phyloP scores from a whole-genome alignment of 495 filamentous ascomycete species.

The Pseudomonodictys pantanalensis region DNA sequence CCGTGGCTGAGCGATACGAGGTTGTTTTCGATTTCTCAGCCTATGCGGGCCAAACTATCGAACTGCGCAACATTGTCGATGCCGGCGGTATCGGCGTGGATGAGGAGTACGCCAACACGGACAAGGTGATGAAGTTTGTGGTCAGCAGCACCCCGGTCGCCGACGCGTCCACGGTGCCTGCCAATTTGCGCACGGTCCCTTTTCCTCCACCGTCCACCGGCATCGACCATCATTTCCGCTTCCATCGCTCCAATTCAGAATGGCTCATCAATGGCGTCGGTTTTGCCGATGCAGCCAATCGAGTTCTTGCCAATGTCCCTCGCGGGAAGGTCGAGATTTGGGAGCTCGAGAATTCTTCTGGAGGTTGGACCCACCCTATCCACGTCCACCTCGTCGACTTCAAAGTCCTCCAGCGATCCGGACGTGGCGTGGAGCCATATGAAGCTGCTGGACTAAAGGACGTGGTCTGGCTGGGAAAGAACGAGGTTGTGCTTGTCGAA shows the following conservation, averaged over 20 bases:
- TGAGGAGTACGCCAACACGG: constrained; percentile 47
- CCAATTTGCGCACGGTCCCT: constrained; percentile 34
- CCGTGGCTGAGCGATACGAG: constrained; percentile 56
- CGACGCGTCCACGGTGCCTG: constrained; percentile 41
- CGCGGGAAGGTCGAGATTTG: constrained; percentile 53
- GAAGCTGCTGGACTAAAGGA: constrained; percentile 53
- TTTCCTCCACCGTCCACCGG: constrained; percentile 37
- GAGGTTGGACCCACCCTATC: constrained; percentile 52
- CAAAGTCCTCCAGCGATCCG: constrained; percentile 47
- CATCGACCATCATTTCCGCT: constrained; percentile 49
- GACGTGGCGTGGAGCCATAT: constrained; percentile 44
- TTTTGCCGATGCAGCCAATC: constrained; percentile 48
- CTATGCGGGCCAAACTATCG: constrained; percentile 49
- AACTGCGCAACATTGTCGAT: constrained; percentile 45
- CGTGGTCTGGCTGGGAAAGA: constrained; percentile 49
- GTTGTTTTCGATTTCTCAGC: constrained; percentile 53
- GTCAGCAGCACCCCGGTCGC: constrained; percentile 45
- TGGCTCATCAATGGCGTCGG: constrained; percentile 53
- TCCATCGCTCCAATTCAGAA: constrained; percentile 45
- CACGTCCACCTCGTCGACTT: constrained; percentile 62
- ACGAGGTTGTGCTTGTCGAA: constrained; percentile 49
- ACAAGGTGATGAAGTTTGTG: constrained; percentile 54
- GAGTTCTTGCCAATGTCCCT: constrained; percentile 50
- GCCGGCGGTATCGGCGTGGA: constrained; percentile 40
- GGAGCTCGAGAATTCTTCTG: constrained; percentile 44